Evolutionary conservation across 805 yeast species (phyloP).

Genomic region (Ogataea paraovalis): DNA sequence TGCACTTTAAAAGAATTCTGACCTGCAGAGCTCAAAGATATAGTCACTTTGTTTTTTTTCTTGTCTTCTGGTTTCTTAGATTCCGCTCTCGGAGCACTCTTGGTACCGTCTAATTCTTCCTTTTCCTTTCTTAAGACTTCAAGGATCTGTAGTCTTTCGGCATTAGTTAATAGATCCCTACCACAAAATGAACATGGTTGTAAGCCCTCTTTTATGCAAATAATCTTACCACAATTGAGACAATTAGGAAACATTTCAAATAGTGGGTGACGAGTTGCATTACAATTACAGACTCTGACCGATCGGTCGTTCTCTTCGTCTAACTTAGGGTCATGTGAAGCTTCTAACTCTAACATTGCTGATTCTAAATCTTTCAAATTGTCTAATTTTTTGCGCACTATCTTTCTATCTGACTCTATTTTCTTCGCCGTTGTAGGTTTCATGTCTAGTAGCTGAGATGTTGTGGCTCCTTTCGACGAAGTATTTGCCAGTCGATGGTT

Average conservation of each 20-base stretch:
- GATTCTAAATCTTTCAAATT: conserved; percentile 47
- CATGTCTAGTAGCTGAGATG: conserved; percentile 43
- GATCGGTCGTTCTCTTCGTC: conserved; percentile 11
- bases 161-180: conserved; percentile 52
- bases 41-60: conserved; percentile 47
- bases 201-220: conserved; percentile 84
- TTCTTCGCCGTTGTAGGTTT: conserved; percentile 32
- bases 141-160: conserved; percentile 59
- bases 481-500: conserved; percentile 12
- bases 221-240: conserved; percentile 87
- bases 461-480: conserved; percentile 32
- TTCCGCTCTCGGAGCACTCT: conserved; percentile 10
- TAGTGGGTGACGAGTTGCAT: conserved; percentile 83
- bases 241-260: conserved; percentile 93
- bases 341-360: conserved; percentile 43
- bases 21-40: conserved; percentile 56
- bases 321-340: conserved; percentile 11
- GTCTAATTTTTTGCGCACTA: conserved; percentile 45
- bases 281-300: conserved; percentile 60
- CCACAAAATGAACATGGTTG: conserved; percentile 90
- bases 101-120: conserved; percentile 34
- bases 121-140: conserved; percentile 53
- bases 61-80: conserved; percentile 22
- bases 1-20: conserved; percentile 66
- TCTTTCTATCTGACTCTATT: conserved; percentile 31